These are phyloP conservation scores for Neonectria sp. DNA, from an alignment of 2,329 filamentous ascomycete species.

Conservation along the genomic window DNA sequence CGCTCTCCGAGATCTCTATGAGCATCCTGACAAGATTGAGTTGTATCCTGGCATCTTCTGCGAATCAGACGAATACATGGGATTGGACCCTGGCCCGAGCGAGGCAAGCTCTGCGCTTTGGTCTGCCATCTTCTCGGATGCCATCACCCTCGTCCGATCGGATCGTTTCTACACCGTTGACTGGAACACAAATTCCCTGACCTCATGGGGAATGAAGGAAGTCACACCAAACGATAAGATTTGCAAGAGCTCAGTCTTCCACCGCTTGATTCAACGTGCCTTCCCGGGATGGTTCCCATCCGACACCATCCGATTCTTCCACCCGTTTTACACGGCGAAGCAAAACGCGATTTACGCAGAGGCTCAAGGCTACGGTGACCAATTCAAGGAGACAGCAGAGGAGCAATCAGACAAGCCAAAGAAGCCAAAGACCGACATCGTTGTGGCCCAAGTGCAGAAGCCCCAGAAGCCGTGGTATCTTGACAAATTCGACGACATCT, in stretches of 20 bases:
- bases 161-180: slow-evolving; percentile 75
- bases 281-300: slow-evolving; percentile 42
- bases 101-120: slow-evolving; percentile 72
- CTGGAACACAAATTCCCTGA: slow-evolving; percentile 57
- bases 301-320: slow-evolving; percentile 41
- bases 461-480: no score
- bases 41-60: slow-evolving; percentile 77
- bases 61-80: slow-evolving; percentile 74
- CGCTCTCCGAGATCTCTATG: slow-evolving; percentile 61
- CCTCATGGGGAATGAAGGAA: slow-evolving; percentile 46
- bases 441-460: background rate
- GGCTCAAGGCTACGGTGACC: no score
- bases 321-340: slow-evolving; percentile 40
- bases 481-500: no score
- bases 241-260: slow-evolving; percentile 42
- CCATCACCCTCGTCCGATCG: slow-evolving; percentile 78
- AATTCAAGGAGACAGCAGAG: no score
- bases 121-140: slow-evolving; percentile 78
- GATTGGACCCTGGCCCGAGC: slow-evolving; percentile 76
- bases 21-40: slow-evolving; percentile 73
- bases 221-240: slow-evolving; percentile 39
- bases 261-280: slow-evolving; percentile 41
- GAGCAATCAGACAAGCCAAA: slow-evolving; percentile 13
- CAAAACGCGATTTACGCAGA: slow-evolving; percentile 34
- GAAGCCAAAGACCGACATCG: slow-evolving; percentile 35